Conservation (phyloP, 495 filamentous ascomycete genomes). For the Staphylotrichum tortipilum region DNA sequence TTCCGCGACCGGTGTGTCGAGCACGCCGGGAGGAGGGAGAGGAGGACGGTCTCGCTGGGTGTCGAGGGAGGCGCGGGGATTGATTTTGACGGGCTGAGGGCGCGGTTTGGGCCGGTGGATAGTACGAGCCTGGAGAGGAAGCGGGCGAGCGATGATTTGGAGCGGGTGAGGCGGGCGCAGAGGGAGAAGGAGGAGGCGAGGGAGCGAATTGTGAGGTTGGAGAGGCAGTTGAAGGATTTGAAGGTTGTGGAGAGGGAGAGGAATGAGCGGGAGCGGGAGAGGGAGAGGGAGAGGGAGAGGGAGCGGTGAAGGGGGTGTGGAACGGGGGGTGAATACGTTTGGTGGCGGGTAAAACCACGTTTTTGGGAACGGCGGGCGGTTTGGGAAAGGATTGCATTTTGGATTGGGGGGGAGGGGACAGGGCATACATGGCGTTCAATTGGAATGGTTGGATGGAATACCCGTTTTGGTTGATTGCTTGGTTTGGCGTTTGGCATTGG, state of each 20-base stretch:
- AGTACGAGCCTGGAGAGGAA: conserved; percentile 1
- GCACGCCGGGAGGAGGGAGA: not conserved
- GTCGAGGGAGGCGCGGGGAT: not conserved
- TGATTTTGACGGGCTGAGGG: not conserved
- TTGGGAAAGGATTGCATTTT: too few species aligned
- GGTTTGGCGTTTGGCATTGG: not conserved
- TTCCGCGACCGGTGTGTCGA: conserved; percentile 1
- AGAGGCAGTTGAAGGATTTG: conserved; percentile 5
- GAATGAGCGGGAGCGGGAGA: not conserved
- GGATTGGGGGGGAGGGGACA: not conserved
- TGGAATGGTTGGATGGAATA: not conserved
- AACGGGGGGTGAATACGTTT: not conserved
- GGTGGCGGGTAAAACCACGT: not conserved
- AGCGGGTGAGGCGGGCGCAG: conserved; percentile 5
- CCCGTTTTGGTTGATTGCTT: not conserved
- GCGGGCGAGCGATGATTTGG: conserved; percentile 10
- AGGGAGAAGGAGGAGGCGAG: conserved; percentile 4
- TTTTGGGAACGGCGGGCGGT: too few species aligned
- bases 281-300: not conserved
- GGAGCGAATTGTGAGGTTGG: conserved; percentile 1
- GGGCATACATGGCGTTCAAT: not conserved
- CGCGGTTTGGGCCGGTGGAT: not conserved
- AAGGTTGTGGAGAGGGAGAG: too few species aligned
- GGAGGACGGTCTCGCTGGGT: conserved; percentile 1
- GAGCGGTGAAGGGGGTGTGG: not conserved